Evolutionary conservation across 768 basidiomycete genomes (phyloP).

Genomic region (Pholiota microspora): DNA sequence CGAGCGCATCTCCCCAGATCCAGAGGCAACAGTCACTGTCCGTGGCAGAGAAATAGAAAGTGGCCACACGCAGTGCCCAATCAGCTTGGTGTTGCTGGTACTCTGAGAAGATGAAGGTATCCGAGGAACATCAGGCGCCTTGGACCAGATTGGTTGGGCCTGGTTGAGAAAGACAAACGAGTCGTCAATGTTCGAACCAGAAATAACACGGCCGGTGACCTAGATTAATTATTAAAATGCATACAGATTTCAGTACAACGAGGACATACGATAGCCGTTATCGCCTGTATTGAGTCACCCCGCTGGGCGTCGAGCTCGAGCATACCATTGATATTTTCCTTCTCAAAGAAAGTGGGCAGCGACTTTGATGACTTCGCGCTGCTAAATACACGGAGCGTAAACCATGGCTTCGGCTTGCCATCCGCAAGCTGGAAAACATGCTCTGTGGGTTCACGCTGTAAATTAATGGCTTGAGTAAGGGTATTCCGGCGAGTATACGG

Average conservation of each 20-base stretch:
- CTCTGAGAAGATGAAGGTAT: constrained; percentile 41
- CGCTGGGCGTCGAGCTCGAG: constrained; percentile 47
- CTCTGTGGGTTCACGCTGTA: constrained; percentile 44
- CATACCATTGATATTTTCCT: constrained; percentile 47
- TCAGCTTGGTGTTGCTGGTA: constrained; percentile 38
- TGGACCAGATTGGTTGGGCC: constrained; percentile 47
- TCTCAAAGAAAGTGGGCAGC: constrained; percentile 52
- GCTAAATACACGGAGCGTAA: constrained; percentile 45
- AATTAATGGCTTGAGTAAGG: constrained; percentile 35
- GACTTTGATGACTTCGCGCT: constrained; percentile 52
- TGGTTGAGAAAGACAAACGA: constrained; percentile 43
- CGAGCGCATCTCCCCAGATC: constrained; percentile 33
- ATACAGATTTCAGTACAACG: background rate
- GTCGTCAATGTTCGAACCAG: constrained; percentile 42
- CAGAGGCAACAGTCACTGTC: constrained; percentile 37
- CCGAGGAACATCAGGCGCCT: constrained; percentile 36
- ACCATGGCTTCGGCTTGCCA: constrained; percentile 41
- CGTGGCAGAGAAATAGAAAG: constrained; percentile 45
- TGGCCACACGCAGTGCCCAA: constrained; percentile 47
- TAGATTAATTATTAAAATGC: constrained; percentile 15
- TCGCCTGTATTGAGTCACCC: constrained; percentile 51
- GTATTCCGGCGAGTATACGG: constrained; percentile 49
- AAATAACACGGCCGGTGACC: constrained; percentile 53
- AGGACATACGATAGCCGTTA: constrained; percentile 38
- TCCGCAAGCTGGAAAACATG: constrained; percentile 42